These are phyloP conservation scores for Fusarium subglutinans DNA, from an alignment of 2,329 filamentous ascomycete species.

Conservation along the genomic window DNA sequence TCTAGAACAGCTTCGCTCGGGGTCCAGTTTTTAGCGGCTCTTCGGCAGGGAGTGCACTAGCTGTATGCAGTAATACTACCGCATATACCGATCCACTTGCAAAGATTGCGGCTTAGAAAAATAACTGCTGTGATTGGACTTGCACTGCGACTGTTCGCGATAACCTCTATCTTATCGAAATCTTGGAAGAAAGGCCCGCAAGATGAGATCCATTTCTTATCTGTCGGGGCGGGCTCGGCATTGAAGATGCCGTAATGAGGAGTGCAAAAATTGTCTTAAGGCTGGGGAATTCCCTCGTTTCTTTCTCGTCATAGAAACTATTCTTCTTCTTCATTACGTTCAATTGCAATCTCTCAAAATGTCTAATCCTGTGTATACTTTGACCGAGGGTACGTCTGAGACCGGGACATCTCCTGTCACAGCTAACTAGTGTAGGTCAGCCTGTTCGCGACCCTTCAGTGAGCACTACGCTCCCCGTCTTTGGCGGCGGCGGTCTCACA, in stretches of 20 bases:
- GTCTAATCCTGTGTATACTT: slow-evolving; percentile 9
- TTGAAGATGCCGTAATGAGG: neutral
- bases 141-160: neutral
- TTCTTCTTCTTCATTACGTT: too few species aligned
- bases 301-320: neutral
- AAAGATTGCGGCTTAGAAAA: slow-evolving; percentile 3
- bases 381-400: neutral
- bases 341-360: neutral
- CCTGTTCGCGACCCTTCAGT: slow-evolving; percentile 14
- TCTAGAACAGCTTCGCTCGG: neutral
- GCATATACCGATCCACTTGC: neutral
- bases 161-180: slow-evolving; percentile 3
- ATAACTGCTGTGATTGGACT: neutral
- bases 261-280: neutral
- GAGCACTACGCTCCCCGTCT: slow-evolving; percentile 6
- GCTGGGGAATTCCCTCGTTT: neutral
- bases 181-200: neutral
- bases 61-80: neutral
- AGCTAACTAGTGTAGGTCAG: neutral
- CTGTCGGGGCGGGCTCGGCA: slow-evolving; percentile 4
- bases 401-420: fast-evolving
- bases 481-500: slow-evolving; percentile 7
- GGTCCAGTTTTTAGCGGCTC: slow-evolving; percentile 7
- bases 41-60: neutral
- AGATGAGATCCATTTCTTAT: neutral